phyloP scores from a whole-genome alignment of 2,329 filamentous ascomycete genomes.

The Aspergillus glaucus region DNA sequence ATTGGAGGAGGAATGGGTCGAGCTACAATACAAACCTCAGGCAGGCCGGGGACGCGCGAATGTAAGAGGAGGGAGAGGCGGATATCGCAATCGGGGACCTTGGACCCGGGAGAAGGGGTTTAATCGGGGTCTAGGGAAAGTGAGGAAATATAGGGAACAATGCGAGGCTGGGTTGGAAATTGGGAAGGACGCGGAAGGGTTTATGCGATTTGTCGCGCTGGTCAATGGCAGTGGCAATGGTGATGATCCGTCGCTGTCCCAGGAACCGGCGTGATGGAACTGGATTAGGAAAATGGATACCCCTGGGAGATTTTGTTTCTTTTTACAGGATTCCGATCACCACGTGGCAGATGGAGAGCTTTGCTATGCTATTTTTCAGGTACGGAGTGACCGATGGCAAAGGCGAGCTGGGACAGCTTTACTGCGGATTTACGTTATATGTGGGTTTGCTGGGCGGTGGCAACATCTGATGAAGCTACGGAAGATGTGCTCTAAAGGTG shows the following conservation, averaged over 20 bases:
- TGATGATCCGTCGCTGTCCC: not conserved
- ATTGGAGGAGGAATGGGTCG: constrained; percentile 36
- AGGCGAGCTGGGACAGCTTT: too few relatives aligned
- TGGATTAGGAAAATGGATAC: too few relatives aligned
- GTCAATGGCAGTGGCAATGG: constrained; percentile 17
- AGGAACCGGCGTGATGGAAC: not conserved
- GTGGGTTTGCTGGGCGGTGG: not conserved
- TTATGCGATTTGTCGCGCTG: constrained; percentile 31
- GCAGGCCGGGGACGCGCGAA: constrained; percentile 16
- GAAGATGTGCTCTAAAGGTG: too few relatives aligned
- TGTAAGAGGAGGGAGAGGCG: constrained; percentile 21
- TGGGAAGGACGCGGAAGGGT: constrained; percentile 28
- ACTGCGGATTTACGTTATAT: not conserved
- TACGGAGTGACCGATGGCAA: too few relatives aligned
- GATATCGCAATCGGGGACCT: constrained; percentile 25
- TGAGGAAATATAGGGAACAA: constrained; percentile 30
- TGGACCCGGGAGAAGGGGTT: constrained; percentile 41
- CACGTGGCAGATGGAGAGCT: too few relatives aligned
- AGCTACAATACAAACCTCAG: constrained; percentile 12
- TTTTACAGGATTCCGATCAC: too few relatives aligned
- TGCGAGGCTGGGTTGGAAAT: constrained; percentile 30
- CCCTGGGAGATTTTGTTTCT: too few relatives aligned
- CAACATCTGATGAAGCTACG: too few relatives aligned
- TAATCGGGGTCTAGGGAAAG: constrained; percentile 35
- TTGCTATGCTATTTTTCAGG: too few relatives aligned